These are phyloP conservation scores for Durusdinium trenchii DNA, from an alignment of 73 alveolate genomes.

Conservation along the genomic window DNA sequence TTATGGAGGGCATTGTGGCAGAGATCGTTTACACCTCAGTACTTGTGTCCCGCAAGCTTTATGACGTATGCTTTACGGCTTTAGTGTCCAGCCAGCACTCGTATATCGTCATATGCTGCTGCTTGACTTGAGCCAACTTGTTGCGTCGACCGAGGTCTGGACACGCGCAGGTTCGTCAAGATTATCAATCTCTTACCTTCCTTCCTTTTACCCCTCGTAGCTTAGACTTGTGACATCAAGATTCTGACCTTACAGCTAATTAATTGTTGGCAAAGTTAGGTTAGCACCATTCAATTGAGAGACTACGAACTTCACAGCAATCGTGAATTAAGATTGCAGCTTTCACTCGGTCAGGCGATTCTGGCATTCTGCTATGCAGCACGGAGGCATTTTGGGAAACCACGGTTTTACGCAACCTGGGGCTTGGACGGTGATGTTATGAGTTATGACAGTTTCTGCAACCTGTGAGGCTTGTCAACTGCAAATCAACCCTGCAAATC, in stretches of 20 bases:
- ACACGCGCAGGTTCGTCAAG: conserved; percentile 25
- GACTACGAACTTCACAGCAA: no score
- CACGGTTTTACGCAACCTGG: no score
- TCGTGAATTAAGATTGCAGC: neutral
- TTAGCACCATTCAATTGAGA: no score
- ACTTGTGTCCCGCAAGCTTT: neutral
- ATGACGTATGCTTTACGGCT: neutral
- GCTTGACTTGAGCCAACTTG: neutral
- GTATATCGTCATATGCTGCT: neutral
- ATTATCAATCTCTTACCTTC: no score
- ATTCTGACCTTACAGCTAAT: no score
- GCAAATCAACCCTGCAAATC: no score
- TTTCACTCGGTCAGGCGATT: conserved; percentile 16
- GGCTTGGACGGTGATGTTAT: no score
- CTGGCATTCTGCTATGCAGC: conserved; percentile 63
- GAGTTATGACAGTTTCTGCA: no score
- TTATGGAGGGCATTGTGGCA: conserved; percentile 43
- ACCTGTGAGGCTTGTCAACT: no score
- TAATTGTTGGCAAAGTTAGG: no score
- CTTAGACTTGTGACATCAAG: no score
- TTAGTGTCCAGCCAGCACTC: neutral
- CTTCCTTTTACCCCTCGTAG: no score
- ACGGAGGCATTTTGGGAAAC: conserved; percentile 17
- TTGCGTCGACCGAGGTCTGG: neutral
- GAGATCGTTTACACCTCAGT: neutral